phyloP scores from a whole-genome alignment of 2,329 filamentous ascomycete species.

The Hymenoscyphus scutula region DNA sequence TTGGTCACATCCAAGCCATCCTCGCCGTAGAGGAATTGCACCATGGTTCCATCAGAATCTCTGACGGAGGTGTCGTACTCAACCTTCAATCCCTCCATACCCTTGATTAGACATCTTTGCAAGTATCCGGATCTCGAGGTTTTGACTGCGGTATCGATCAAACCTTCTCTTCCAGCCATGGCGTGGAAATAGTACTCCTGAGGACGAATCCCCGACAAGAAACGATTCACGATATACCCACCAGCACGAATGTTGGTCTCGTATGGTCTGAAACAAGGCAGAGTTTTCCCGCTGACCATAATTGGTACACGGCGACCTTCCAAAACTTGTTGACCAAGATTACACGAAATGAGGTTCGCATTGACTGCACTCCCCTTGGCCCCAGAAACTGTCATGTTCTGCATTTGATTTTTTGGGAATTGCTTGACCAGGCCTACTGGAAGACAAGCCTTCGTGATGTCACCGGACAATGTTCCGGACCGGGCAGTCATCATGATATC shows the following conservation, averaged over 20 bases:
- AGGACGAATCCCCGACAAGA: constrained; percentile 94
- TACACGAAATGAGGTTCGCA: constrained; percentile 95
- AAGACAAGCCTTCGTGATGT: constrained; percentile 75
- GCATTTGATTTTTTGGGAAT: constrained; percentile 98
- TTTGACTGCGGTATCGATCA: constrained; percentile 98
- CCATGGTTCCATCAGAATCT: constrained; percentile 86
- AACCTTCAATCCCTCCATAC: constrained; percentile 91
- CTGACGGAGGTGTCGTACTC: constrained; percentile 93
- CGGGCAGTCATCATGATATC: constrained; percentile 80
- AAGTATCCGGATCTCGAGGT: constrained; percentile 95
- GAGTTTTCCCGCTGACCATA: constrained; percentile 96
- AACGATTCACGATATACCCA: constrained; percentile 91
- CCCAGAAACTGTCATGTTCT: constrained; percentile 95
- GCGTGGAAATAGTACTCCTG: constrained; percentile 99
- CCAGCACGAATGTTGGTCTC: constrained; percentile 87
- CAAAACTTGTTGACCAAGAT: constrained; percentile 92
- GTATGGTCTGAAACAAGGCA: constrained; percentile 91
- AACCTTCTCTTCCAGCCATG: constrained; percentile 96
- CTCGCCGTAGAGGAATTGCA: constrained; percentile 96
- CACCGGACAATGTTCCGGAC: constrained; percentile 69
- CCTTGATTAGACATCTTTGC: constrained; percentile 96
- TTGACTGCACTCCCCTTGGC: constrained; percentile 93
- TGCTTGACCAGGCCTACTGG: constrained; percentile 81
- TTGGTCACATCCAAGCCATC: constrained; percentile 94
- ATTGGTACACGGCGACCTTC: constrained; percentile 92